Evolutionary conservation across 495 filamentous ascomycete genomes (phyloP).

Genomic region (Xylaria castorea): DNA sequence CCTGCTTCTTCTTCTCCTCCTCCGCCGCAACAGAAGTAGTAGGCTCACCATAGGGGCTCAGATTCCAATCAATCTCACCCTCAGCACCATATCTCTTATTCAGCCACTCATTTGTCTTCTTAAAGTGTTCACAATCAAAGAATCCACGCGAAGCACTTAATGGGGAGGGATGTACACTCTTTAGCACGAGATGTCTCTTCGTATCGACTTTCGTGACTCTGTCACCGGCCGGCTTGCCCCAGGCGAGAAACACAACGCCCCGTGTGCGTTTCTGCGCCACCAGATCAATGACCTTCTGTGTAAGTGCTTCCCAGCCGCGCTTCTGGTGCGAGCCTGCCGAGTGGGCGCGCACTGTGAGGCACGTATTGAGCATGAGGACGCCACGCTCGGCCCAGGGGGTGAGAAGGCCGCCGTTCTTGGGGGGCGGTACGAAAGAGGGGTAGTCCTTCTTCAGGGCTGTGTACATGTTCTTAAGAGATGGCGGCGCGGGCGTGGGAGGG

Average conservation of each 20-base stretch:
- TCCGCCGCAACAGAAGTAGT: conserved; percentile 14
- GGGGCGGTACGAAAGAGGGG: conserved; percentile 74
- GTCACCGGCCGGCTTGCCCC: conserved; percentile 82
- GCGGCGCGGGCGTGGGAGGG: conserved; percentile 84
- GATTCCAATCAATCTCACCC: conserved; percentile 84
- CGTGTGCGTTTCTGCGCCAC: conserved; percentile 74
- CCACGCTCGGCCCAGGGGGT: conserved; percentile 93
- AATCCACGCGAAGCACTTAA: conserved; percentile 81
- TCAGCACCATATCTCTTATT: conserved; percentile 74
- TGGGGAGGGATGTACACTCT: conserved; percentile 90
- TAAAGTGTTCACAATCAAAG: conserved; percentile 88
- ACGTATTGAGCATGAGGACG: conserved; percentile 91
- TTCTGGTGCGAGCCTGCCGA: conserved; percentile 82
- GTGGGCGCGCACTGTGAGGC: conserved; percentile 87
- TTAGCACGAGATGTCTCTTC: conserved; percentile 76
- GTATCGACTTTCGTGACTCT: conserved; percentile 73
- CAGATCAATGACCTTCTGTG: conserved; percentile 85
- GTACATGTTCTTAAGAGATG: conserved; percentile 92
- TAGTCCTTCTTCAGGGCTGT: conserved; percentile 85
- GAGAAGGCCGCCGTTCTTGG: conserved; percentile 78
- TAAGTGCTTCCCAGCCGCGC: conserved; percentile 91
- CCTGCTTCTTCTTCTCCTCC: conserved; percentile 24
- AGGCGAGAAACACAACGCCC: conserved; percentile 94
- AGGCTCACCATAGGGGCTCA: not conserved
- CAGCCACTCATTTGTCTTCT: conserved; percentile 89